Base-by-base conservation (phyloP, 2,329 filamentous ascomycete genomes). In the Ophiostoma perfectum region DNA sequence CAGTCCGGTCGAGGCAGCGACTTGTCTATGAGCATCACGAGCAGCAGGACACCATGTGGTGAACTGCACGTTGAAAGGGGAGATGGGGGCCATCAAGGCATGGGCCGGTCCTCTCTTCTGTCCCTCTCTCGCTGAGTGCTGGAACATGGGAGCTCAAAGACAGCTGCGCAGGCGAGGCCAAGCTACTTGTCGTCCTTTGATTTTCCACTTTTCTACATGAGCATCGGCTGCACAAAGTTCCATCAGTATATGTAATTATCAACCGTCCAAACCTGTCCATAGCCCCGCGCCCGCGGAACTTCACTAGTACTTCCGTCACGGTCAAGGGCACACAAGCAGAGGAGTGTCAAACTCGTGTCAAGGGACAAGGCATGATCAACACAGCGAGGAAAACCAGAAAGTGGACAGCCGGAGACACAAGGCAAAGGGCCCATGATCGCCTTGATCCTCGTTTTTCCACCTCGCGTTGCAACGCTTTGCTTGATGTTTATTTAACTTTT, bases 281-380 rank as follows among this genome's bases (percentile, higher is more conserved):
- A 60, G 55, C 55, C 55, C 55, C 27, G 27, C 55, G 55, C 55
- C 45, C 55, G 55, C 55, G 55, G 55, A 60, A 60, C 55, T 18
- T 60, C 6, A 27, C 55, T 60, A 38, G 55, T 38, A 60, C 55
- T 60, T 60, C 55, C 55, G 55, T 6, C 49, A 60, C 55, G 38
- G 27, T 18, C 5, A 5, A 55, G 49, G 18, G 49, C 8, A 36
- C 16, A 27, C 11, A 7, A 27, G 27, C 27, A 27, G 27, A 27
- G 27, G 27, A 27, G 27, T 27, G 27, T 27, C 27, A 27, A 27
- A 27, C 27, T 27, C 27, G 27, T 27, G 27, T 27, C 27, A 27
- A 27, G 1, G 27, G 27, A 27, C 27, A 27, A 27, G 27, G 27
- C 27, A 27, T 27, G 27, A 27, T 27, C 27, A 27, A 27, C 27